These are phyloP conservation scores for Chaetomiaceae sp. DNA, from an alignment of 2,329 filamentous ascomycete genomes.

Conservation along the genomic window DNA sequence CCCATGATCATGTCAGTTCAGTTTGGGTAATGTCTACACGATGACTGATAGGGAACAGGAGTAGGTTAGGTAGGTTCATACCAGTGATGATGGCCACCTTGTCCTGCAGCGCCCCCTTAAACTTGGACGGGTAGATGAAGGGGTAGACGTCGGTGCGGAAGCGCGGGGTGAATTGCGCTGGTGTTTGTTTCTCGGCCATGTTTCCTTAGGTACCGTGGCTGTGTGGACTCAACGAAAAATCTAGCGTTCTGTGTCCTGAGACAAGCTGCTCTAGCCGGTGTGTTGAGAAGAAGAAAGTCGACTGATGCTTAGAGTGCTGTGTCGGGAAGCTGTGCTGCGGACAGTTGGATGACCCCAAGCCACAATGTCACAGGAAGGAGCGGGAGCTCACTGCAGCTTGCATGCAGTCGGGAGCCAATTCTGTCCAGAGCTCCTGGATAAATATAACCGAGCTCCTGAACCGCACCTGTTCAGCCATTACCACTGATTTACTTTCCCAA, in stretches of 20 bases:
- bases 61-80: background rate
- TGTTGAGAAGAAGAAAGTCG: too few relatives aligned
- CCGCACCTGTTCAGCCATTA: background rate
- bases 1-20: too few relatives aligned
- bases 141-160: conserved; percentile 31
- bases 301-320: too few relatives aligned
- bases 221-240: too few relatives aligned
- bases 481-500: too few relatives aligned
- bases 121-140: conserved; percentile 30
- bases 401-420: too few relatives aligned
- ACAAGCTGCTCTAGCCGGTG: too few relatives aligned
- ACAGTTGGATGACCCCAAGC: too few relatives aligned
- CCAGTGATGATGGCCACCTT: conserved; percentile 30
- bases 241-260: too few relatives aligned
- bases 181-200: background rate
- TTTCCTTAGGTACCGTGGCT: background rate
- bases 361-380: too few relatives aligned
- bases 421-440: background rate
- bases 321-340: too few relatives aligned
- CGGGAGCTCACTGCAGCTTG: background rate
- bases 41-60: background rate
- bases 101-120: conserved; percentile 23
- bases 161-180: conserved; percentile 23
- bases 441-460: background rate
- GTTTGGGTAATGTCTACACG: too few relatives aligned